Conservation (phyloP, 768 basidiomycete genomes). For the Boletus huronensis region DNA sequence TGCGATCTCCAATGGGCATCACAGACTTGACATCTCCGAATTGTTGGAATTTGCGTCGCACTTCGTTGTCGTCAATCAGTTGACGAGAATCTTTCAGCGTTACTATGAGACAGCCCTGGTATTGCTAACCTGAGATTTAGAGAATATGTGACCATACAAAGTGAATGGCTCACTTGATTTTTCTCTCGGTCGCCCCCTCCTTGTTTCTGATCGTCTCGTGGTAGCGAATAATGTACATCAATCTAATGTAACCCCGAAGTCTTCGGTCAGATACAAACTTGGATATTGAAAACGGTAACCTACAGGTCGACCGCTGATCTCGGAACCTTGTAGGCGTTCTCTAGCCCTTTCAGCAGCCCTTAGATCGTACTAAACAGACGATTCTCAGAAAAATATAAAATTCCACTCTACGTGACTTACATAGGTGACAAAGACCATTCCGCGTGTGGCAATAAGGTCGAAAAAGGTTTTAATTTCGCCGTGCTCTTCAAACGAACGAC, state of each 20-base stretch:
- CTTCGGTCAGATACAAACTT: slow-evolving; percentile 4
- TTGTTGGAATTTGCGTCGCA: slow-evolving; percentile 80
- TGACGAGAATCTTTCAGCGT: slow-evolving; percentile 71
- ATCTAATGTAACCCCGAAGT: slow-evolving; percentile 52
- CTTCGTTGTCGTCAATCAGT: slow-evolving; percentile 78
- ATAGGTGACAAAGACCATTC: slow-evolving; percentile 99
- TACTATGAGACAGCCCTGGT: slow-evolving; percentile 83
- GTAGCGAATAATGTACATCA: slow-evolving; percentile 97
- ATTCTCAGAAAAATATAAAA: slow-evolving; percentile 12
- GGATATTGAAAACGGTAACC: slow-evolving; percentile 33
- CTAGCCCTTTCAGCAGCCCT: slow-evolving; percentile 90
- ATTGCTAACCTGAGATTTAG: slow-evolving; percentile 43
- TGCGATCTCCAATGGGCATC: slow-evolving; percentile 57
- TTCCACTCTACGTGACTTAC: slow-evolving; percentile 51
- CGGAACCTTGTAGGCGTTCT: slow-evolving; percentile 85
- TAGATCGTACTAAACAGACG: slow-evolving; percentile 71
- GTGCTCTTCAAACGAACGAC: slow-evolving; percentile 83
- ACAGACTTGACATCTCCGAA: slow-evolving; percentile 90
- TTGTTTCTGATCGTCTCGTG: slow-evolving; percentile 78
- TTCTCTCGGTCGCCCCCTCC: slow-evolving; percentile 59
- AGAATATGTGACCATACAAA: background rate
- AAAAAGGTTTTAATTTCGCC: slow-evolving; percentile 98
- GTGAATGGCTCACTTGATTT: slow-evolving; percentile 62
- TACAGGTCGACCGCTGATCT: slow-evolving; percentile 86
- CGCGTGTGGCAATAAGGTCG: slow-evolving; percentile 88